Conservation (phyloP, 495 filamentous ascomycete genomes). For the Patellaria atrata region DNA sequence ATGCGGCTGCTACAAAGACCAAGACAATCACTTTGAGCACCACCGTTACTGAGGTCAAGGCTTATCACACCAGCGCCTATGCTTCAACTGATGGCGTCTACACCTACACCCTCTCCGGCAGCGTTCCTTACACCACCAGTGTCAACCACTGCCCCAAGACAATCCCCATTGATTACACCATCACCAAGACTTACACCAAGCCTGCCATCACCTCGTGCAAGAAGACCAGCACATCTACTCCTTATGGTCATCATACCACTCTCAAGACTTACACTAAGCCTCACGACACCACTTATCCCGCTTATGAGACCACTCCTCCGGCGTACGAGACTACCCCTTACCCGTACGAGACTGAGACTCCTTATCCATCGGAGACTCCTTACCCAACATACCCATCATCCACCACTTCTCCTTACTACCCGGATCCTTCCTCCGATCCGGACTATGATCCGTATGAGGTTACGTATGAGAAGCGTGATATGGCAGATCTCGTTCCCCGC, state of each 20-base stretch:
- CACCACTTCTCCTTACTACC: slow-evolving; percentile 1
- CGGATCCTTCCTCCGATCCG: slow-evolving; percentile 11
- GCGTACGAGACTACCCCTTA: too few relatives aligned
- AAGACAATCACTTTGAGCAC: slow-evolving; percentile 7
- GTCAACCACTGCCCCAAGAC: slow-evolving; percentile 11
- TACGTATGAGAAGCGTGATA: too few relatives aligned
- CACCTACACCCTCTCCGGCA: slow-evolving; percentile 6
- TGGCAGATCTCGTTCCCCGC: too few relatives aligned
- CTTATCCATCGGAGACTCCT: slow-evolving; percentile 3
- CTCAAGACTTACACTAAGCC: slow-evolving; percentile 12
- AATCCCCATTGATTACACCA: too few relatives aligned
- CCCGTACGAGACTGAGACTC: neutral
- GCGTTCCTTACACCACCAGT: slow-evolving; percentile 4
- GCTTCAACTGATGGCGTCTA: slow-evolving; percentile 2
- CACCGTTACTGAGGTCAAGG: slow-evolving; percentile 3
- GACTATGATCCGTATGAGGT: too few relatives aligned
- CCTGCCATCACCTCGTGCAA: too few relatives aligned
- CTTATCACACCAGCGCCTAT: slow-evolving; percentile 7
- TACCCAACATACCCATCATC: neutral
- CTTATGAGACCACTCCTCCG: slow-evolving; percentile 3
- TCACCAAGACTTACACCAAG: slow-evolving; percentile 11
- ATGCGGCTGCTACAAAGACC: slow-evolving; percentile 3
- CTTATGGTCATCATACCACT: too few relatives aligned
- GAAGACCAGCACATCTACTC: too few relatives aligned
- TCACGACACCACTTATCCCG: neutral